Conservation (phyloP, 805 yeast genomes). For the Metschnikowia gelsemii region DNA sequence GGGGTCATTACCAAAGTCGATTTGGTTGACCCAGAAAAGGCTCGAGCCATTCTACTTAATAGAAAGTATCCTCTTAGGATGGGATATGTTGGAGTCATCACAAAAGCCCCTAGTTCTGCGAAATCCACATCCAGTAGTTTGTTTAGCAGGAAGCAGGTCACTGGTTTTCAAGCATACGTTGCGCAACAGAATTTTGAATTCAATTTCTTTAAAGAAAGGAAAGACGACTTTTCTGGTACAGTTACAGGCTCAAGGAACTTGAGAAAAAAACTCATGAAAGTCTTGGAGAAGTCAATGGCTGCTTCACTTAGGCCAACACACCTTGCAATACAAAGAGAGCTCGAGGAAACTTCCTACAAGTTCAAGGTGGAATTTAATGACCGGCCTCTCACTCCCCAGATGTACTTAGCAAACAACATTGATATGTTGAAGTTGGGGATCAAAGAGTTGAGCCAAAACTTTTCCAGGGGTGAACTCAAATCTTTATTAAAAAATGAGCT, state of each 20-base stretch:
- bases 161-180: conserved; percentile 61
- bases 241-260: conserved; percentile 73
- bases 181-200: conserved; percentile 62
- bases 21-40: conserved; percentile 75
- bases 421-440: conserved; percentile 83
- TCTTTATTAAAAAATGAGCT: conserved; percentile 76
- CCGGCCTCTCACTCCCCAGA: conserved; percentile 88
- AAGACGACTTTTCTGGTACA: conserved; percentile 58
- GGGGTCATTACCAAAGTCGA: conserved; percentile 96
- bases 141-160: conserved; percentile 45
- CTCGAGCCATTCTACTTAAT: conserved; percentile 66
- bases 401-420: conserved; percentile 87
- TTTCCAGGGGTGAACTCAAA: conserved; percentile 79
- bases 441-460: conserved; percentile 79
- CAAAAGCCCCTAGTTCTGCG: conserved; percentile 62
- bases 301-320: conserved; percentile 85
- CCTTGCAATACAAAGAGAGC: conserved; percentile 77
- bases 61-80: conserved; percentile 84
- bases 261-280: conserved; percentile 78
- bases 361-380: conserved; percentile 97
- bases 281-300: conserved; percentile 90
- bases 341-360: conserved; percentile 88
- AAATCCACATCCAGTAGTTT: conserved; percentile 29
- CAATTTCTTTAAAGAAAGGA: conserved; percentile 62
- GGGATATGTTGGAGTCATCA: conserved; percentile 99